Conservation (phyloP, 208 protist genomes). For the Leishmania lainsoni region DNA sequence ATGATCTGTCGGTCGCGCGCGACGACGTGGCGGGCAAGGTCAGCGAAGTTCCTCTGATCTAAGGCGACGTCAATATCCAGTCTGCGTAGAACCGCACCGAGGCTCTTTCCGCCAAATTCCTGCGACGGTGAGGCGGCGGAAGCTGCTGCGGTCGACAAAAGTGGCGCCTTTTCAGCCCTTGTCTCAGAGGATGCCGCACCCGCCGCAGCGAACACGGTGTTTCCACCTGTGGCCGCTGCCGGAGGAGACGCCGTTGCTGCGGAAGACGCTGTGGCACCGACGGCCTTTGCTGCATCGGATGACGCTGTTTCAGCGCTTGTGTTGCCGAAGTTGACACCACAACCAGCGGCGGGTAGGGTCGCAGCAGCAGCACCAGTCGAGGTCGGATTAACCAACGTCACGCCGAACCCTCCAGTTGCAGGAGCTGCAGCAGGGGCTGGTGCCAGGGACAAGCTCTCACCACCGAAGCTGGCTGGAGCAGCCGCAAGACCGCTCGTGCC, state of each 20-base stretch:
- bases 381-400: conserved; percentile 5
- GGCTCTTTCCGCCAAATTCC: conserved; percentile 60
- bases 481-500: background rate
- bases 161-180: background rate
- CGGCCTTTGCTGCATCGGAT: conserved; percentile 17
- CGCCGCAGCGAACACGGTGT: background rate
- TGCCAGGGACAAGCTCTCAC: background rate
- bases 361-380: conserved; percentile 3
- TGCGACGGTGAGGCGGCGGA: conserved; percentile 35
- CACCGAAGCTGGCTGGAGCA: background rate
- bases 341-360: background rate
- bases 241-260: conserved; percentile 4
- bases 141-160: background rate
- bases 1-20: conserved; percentile 72
- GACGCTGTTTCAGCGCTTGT: conserved; percentile 9
- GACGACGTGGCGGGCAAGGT: conserved; percentile 59
- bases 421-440: conserved; percentile 3
- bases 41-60: conserved; percentile 57
- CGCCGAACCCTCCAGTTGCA: conserved; percentile 4
- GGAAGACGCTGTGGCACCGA: background rate
- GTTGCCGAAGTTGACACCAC: conserved; percentile 26
- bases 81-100: conserved; percentile 50
- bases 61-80: conserved; percentile 55
- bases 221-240: conserved; percentile 22
- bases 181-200: background rate